A percentile compares a stretch with the other conserved stretches of the same genome.
These are phyloP conservation scores for Rhodocollybia butyracea DNA, from an alignment of 768 basidiomycete genomes.

Conservation along the genomic window DNA sequence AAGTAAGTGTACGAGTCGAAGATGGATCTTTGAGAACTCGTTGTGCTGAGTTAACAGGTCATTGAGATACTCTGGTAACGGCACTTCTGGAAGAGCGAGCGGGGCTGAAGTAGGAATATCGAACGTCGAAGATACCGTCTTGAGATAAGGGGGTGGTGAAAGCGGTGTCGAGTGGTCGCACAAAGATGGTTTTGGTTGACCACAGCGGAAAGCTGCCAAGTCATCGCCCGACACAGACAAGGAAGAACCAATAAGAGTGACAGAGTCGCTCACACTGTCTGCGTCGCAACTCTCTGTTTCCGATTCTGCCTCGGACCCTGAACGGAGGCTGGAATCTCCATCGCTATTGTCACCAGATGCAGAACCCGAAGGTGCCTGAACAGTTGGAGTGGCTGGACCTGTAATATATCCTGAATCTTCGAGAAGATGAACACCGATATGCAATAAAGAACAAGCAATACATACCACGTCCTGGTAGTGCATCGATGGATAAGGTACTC, in stretches of 20 bases:
- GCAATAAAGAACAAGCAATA: no score
- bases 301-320: background rate
- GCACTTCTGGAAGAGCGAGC: background rate
- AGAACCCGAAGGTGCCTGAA: background rate
- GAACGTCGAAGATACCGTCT: background rate
- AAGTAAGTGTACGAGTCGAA: slow-evolving; percentile 38
- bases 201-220: background rate
- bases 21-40: slow-evolving; percentile 27
- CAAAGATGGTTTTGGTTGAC: background rate
- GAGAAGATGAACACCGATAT: background rate
- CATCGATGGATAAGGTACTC: background rate
- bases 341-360: background rate
- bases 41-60: slow-evolving; percentile 33
- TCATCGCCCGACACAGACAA: background rate
- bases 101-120: background rate
- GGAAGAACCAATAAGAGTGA: background rate
- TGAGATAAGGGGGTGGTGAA: background rate
- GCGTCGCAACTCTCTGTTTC: background rate
- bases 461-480: background rate
- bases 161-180: background rate
- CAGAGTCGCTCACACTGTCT: background rate
- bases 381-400: background rate
- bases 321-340: background rate
- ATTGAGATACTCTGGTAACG: slow-evolving; percentile 8
- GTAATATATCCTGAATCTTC: background rate